Evolutionary conservation across 2,329 filamentous ascomycete genomes (phyloP).

Genomic region (Tolypocladium ovalisporum): DNA sequence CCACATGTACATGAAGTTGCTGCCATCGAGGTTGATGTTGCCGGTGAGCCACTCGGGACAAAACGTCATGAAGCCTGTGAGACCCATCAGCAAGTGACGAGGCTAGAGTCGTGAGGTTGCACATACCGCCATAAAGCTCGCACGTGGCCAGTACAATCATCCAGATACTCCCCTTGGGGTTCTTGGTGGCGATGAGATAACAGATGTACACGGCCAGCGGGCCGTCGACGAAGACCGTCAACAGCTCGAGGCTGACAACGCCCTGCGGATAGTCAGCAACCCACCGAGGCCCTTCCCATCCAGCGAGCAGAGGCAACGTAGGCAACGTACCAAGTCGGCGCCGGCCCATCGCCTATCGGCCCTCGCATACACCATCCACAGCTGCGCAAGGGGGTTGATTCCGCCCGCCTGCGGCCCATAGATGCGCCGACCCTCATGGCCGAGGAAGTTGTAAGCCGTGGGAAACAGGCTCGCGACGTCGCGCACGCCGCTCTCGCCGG

Average conservation of each 20-base stretch:
- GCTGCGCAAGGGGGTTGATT: conserved; percentile 41
- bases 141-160: conserved; percentile 56
- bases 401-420: conserved; percentile 48
- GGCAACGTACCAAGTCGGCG: conserved; percentile 40
- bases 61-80: conserved; percentile 58
- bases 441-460: conserved; percentile 42
- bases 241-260: conserved; percentile 52
- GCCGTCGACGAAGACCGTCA: conserved; percentile 54
- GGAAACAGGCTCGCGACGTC: conserved; percentile 27
- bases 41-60: conserved; percentile 57
- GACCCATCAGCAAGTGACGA: background rate
- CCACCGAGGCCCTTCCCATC: background rate
- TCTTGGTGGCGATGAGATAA: conserved; percentile 45
- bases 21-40: conserved; percentile 50
- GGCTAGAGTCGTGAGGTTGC: background rate
- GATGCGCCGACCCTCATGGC: conserved; percentile 30
- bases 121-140: conserved; percentile 53
- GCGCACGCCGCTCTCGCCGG: conserved; percentile 13
- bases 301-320: conserved; percentile 9
- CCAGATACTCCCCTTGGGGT: conserved; percentile 45
- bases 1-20: conserved; percentile 60
- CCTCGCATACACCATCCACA: conserved; percentile 61
- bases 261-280: conserved; percentile 21
- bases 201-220: conserved; percentile 49
- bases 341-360: conserved; percentile 55